Evolutionary conservation across 1,284 basidiomycete species (phyloP), one percentile per base, ranked within the genome.

Genomic region (Ceratobasidium sp.): DNA sequence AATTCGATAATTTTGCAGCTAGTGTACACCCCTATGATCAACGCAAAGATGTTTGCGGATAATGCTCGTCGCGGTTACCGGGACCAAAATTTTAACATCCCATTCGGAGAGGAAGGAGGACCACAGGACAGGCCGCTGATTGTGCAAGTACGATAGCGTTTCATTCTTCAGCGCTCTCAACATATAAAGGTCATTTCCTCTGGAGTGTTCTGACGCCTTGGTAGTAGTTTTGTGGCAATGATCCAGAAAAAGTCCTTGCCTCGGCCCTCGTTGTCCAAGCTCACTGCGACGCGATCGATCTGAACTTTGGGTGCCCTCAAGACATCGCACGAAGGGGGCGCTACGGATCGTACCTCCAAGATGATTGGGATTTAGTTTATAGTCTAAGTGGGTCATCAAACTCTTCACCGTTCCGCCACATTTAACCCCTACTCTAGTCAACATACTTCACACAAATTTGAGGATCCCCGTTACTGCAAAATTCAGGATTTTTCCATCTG

Each of bases 1-100:
- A n/a, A 31, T 57, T 77, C 45, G 75, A 54, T 36, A 22, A 57
- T 19, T 6, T 74, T 85, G 0, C 83, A 97, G 87, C 87, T 99
- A 6, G 88, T 90, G 11, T 99, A 98, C 81, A 96, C 96, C 0
- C 97, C 97, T 5, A 99, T 99, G 97, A 98, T 99, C 81, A 96
- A 98, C 79, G 94, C 96, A 66, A 95, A 93, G 87, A 90, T 95
- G 81, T 98, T 93, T 78, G 84, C 86, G 1, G 86, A 89, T 36
- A 87, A 89, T 74, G 87, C 87, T 76, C 82, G 83, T 2, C 29
- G 51, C 8, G 66, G 66, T n/a, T 89, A 89, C 79, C 86, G 89
- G 0, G 86, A 88, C 76, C 86, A 88, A 59, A 88, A 89, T 77
- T 97, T 97, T 79, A 89, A 95, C 82, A 84, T 92, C 44, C 80